These are phyloP conservation scores for Magnaporthales sp. DNA, from an alignment of 2,329 filamentous ascomycete species.

Conservation along the genomic window DNA sequence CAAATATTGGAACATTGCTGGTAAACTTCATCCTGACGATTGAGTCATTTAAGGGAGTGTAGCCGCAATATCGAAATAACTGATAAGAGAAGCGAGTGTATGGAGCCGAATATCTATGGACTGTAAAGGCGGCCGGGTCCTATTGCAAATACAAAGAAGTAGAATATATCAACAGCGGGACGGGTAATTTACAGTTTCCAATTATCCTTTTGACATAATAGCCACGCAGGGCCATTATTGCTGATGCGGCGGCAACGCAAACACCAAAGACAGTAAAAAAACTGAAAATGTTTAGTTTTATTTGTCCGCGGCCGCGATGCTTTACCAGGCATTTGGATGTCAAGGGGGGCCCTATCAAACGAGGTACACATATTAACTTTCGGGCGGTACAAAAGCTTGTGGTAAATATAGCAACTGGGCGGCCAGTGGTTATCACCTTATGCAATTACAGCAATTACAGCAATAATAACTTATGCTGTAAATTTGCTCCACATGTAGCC, in stretches of 20 bases:
- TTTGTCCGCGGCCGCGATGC: background rate
- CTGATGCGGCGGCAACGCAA: background rate
- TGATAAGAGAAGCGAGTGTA: background rate
- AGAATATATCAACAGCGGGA: background rate
- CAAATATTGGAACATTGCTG: background rate
- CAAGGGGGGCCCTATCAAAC: too few species aligned
- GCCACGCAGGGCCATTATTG: background rate
- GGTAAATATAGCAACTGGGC: too few species aligned
- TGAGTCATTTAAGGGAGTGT: background rate
- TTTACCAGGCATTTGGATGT: background rate
- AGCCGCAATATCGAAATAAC: background rate
- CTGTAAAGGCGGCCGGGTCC: background rate
- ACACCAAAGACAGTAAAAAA: background rate
- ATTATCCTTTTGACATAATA: background rate
- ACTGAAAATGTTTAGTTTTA: background rate
- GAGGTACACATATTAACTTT: too few species aligned
- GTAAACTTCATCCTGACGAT: background rate
- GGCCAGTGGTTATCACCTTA: too few species aligned
- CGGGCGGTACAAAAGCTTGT: too few species aligned
- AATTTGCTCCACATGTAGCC: too few species aligned
- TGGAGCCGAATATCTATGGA: background rate
- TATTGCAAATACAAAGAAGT: background rate
- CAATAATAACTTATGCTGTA: too few species aligned
- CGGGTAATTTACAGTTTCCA: too few species aligned
- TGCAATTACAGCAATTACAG: too few species aligned